phyloP scores from a whole-genome alignment of 208 protist species.

The Willaertia magna region DNA sequence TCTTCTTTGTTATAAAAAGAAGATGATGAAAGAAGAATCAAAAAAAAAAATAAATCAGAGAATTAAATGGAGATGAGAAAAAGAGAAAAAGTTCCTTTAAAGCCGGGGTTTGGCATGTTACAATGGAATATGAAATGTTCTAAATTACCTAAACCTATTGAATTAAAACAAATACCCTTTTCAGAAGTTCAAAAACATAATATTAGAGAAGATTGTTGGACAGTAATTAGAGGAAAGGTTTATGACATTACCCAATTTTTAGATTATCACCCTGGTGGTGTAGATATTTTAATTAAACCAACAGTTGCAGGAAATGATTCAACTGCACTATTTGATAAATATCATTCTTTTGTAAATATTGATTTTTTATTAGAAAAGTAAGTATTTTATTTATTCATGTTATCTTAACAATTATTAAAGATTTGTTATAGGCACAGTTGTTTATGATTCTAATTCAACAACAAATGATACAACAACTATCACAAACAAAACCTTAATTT shows the following conservation, averaged over 20 bases:
- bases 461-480: too few relatives aligned
- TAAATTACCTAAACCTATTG: not conserved
- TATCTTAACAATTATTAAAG: too few relatives aligned
- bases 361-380: not conserved
- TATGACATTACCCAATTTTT: constrained; percentile 67
- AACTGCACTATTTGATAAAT: constrained; percentile 57
- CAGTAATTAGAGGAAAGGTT: constrained; percentile 54
- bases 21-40: too few relatives aligned
- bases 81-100: not conserved
- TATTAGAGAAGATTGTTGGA: constrained; percentile 44
- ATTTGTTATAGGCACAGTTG: too few relatives aligned
- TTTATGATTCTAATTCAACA: too few relatives aligned
- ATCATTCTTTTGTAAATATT: not conserved
- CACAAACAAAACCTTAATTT: too few relatives aligned
- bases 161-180: constrained; percentile 15
- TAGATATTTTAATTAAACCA: constrained; percentile 57
- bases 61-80: too few relatives aligned
- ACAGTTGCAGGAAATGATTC: constrained; percentile 60
- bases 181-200: constrained; percentile 56
- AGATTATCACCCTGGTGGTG: constrained; percentile 65
- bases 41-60: too few relatives aligned
- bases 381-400: too few relatives aligned
- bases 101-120: not conserved
- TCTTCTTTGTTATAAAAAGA: too few relatives aligned
- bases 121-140: not conserved